phyloP scores from a whole-genome alignment of 768 basidiomycete species.

The Termitomyces bulborhizus region DNA sequence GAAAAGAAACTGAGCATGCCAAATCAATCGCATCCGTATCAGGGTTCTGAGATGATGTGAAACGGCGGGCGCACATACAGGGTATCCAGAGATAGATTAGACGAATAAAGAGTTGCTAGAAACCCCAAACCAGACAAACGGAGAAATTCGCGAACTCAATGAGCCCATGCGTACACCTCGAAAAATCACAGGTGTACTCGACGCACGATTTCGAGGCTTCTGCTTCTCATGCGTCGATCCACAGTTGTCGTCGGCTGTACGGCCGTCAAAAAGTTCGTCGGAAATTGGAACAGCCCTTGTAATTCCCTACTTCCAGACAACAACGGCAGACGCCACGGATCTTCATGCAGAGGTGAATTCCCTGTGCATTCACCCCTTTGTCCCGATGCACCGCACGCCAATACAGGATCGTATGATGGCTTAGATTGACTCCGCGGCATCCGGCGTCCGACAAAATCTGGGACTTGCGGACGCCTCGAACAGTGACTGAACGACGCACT shows the following conservation, averaged over 20 bases:
- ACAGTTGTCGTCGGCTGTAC: conserved; percentile 6
- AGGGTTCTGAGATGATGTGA: neutral
- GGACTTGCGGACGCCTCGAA: neutral
- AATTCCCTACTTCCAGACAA: neutral
- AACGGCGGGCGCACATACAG: neutral
- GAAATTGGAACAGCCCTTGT: conserved; percentile 1
- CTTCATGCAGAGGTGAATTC: neutral
- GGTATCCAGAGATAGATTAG: neutral
- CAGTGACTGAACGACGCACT: neutral
- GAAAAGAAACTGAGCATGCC: neutral
- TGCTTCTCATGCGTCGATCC: conserved; percentile 12
- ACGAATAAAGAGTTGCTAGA: neutral
- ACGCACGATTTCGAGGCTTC: conserved; percentile 14
- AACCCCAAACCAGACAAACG: neutral
- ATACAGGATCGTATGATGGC: conserved; percentile 5
- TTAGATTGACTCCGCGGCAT: conserved; percentile 10
- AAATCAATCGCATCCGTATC: neutral
- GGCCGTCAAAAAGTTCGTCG: conserved; percentile 4
- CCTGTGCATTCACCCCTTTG: neutral
- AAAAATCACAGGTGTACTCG: neutral
- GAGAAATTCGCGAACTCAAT: neutral
- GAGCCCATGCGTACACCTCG: neutral
- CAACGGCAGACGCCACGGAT: neutral
- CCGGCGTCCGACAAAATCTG: neutral
- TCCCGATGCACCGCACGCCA: neutral